Evolutionary conservation across 2,329 filamentous ascomycete genomes (phyloP).

Genomic region (Rhexocercosporidium sp.): DNA sequence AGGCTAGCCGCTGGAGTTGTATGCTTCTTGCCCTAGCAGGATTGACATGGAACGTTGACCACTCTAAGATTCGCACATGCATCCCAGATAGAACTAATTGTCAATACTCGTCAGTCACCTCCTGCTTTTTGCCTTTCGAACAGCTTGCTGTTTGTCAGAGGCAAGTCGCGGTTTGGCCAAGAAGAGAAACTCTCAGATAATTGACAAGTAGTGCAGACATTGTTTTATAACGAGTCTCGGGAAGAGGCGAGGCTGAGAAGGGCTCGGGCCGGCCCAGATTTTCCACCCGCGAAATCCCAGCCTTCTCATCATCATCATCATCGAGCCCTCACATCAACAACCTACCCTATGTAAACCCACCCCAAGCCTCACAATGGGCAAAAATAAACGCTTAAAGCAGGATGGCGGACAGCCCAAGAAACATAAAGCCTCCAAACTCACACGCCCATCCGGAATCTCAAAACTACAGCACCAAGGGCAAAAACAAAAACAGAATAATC

Average conservation of each 20-base stretch:
- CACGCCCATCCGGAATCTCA: conserved; percentile 25
- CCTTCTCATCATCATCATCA: not conserved
- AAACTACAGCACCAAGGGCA: conserved; percentile 18
- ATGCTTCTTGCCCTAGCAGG: too few species aligned
- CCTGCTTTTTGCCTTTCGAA: too few species aligned
- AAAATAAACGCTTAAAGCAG: conserved; percentile 35
- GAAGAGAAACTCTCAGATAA: not conserved
- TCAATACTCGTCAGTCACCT: too few species aligned
- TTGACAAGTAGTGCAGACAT: not conserved
- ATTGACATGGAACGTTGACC: too few species aligned
- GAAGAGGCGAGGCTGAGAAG: not conserved
- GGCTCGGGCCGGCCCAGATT: conserved; percentile 7
- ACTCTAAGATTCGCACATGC: too few species aligned
- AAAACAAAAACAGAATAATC: not conserved
- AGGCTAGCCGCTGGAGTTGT: too few species aligned
- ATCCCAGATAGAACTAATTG: too few species aligned
- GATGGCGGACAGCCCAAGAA: conserved; percentile 19
- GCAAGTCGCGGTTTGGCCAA: too few species aligned
- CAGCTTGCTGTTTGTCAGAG: too few species aligned
- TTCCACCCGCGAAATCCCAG: conserved; percentile 8
- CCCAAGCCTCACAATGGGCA: conserved; percentile 33
- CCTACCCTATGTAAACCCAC: not conserved
- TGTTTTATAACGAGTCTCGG: not conserved
- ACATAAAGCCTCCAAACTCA: conserved; percentile 20
- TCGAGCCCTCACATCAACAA: not conserved